These are phyloP conservation scores for Podosphaera aphanis DNA, from an alignment of 2,329 filamentous ascomycete genomes.

Conservation along the genomic window DNA sequence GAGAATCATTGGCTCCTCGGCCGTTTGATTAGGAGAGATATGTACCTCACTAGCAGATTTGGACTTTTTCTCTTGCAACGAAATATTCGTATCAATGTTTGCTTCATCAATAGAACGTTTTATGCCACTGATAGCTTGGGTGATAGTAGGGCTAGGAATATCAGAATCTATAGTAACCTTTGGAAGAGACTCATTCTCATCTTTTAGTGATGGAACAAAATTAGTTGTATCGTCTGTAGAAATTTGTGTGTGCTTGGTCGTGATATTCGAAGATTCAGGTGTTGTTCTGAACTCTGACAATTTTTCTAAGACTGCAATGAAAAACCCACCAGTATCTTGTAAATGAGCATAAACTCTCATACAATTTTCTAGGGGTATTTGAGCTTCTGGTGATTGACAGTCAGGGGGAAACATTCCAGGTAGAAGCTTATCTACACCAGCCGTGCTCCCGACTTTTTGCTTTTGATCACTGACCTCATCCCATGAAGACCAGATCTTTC, in stretches of 20 bases:
- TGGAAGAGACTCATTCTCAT: slow-evolving; percentile 11
- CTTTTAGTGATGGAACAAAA: slow-evolving; percentile 18
- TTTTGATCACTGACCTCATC: slow-evolving; percentile 27
- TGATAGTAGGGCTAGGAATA: too few species aligned
- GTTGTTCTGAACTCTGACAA: slow-evolving; percentile 60
- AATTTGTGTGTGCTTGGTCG: slow-evolving; percentile 13
- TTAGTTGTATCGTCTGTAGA: slow-evolving; percentile 18
- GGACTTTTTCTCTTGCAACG: slow-evolving; percentile 21
- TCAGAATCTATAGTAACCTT: slow-evolving; percentile 13
- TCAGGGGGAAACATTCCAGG: slow-evolving; percentile 64
- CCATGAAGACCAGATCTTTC: slow-evolving; percentile 60
- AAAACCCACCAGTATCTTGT: slow-evolving; percentile 93
- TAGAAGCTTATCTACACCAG: slow-evolving; percentile 41
- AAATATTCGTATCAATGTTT: slow-evolving; percentile 6
- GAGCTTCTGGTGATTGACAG: slow-evolving; percentile 26
- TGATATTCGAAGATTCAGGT: slow-evolving; percentile 37
- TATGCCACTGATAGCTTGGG: too few species aligned
- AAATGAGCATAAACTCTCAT: slow-evolving; percentile 87
- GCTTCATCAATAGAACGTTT: slow-evolving; percentile 11
- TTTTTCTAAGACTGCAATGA: slow-evolving; percentile 90
- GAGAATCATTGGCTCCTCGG: slow-evolving; percentile 14
- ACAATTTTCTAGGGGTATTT: slow-evolving; percentile 66
- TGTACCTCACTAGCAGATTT: slow-evolving; percentile 20
- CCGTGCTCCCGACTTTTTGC: slow-evolving; percentile 32
- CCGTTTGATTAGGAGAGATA: slow-evolving; percentile 8